A percentile compares a stretch with the other conserved stretches of the same genome.
Conservation (phyloP, 768 basidiomycete genomes). For the Fomitopsis serialis region DNA sequence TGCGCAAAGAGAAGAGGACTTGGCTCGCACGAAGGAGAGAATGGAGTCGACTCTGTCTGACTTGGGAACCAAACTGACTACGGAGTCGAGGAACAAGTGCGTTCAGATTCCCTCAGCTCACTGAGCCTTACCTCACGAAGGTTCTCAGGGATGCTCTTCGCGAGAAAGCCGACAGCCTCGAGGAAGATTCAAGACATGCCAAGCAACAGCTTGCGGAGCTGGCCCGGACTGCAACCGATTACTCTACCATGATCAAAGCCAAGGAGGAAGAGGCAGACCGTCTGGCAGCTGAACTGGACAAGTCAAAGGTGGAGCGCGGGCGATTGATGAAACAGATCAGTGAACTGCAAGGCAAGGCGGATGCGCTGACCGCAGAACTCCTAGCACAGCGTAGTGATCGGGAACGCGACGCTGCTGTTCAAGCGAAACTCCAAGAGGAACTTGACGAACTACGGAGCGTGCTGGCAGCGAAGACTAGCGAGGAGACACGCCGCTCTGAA, state of each 20-base stretch:
- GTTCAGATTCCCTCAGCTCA: conserved; percentile 17
- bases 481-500: conserved; percentile 79
- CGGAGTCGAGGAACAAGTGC: conserved; percentile 62
- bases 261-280: conserved; percentile 68
- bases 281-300: conserved; percentile 48
- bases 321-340: conserved; percentile 51
- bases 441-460: conserved; percentile 81
- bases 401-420: conserved; percentile 39
- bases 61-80: conserved; percentile 63
- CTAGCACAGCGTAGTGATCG: conserved; percentile 52
- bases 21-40: conserved; percentile 68
- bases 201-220: conserved; percentile 78
- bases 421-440: conserved; percentile 69
- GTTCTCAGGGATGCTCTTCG: conserved; percentile 55
- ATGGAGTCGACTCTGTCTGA: conserved; percentile 61
- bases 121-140: conserved; percentile 1
- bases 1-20: conserved; percentile 74
- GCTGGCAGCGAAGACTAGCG: conserved; percentile 79
- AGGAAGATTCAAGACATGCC: conserved; percentile 61
- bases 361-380: conserved; percentile 58
- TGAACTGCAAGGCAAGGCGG: conserved; percentile 67
- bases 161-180: conserved; percentile 53
- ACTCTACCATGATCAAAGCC: conserved; percentile 66
- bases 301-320: conserved; percentile 49
- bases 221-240: conserved; percentile 70